phyloP scores from a whole-genome alignment of 2,329 filamentous ascomycete genomes.

The Colletotrichum eleusines region DNA sequence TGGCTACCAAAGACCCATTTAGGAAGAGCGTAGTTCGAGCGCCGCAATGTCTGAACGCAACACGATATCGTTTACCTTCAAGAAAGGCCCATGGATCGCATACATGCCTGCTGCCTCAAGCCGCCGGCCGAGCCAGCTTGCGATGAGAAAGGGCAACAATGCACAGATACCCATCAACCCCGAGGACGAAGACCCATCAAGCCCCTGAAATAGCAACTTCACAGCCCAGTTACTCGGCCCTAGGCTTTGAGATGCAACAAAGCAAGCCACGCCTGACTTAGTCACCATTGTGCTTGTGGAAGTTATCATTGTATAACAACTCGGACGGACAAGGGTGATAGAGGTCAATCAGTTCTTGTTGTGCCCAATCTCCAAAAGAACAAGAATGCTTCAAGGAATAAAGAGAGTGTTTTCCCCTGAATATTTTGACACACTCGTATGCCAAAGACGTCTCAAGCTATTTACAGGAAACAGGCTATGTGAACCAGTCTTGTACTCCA shows the following conservation, averaged over 20 bases:
- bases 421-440: not conserved
- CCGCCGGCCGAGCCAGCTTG: not conserved
- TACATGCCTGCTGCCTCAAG: not conserved
- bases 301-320: not conserved
- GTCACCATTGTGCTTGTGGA: not conserved
- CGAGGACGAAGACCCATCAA: not conserved
- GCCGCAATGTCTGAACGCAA: slow-evolving; percentile 1
- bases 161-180: not conserved
- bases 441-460: slow-evolving; percentile 3
- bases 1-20: slow-evolving; percentile 7
- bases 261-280: too few relatives aligned
- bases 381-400: too few relatives aligned
- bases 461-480: not conserved
- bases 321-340: too few relatives aligned
- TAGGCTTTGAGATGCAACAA: not conserved
- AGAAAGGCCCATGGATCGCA: not conserved
- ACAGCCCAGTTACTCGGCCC: too few relatives aligned
- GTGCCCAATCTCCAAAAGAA: not conserved
- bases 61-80: not conserved
- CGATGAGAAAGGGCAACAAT: not conserved
- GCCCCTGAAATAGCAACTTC: not conserved
- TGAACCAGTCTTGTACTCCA: not conserved
- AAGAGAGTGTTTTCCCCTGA: slow-evolving; percentile 16
- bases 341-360: not conserved
- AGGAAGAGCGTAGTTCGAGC: not conserved